These are phyloP conservation scores for Daldinia bambusicola DNA, from an alignment of 495 filamentous ascomycete genomes.

Conservation along the genomic window DNA sequence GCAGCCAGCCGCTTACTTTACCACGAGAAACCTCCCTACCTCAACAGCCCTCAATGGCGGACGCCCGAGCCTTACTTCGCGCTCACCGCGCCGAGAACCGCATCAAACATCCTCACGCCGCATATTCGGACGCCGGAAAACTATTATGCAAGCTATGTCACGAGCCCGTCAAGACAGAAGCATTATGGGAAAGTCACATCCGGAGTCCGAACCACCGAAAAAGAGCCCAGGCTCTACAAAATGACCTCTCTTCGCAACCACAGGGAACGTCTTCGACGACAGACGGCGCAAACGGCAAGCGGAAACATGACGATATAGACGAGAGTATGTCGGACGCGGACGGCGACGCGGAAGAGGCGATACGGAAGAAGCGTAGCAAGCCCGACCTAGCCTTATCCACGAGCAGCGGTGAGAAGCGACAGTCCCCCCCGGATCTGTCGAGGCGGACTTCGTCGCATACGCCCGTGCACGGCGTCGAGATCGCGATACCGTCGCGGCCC, in stretches of 20 bases:
- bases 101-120: slow-evolving; percentile 72
- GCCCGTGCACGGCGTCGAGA: slow-evolving; percentile 59
- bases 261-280: slow-evolving; percentile 4
- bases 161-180: slow-evolving; percentile 67
- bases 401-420: slow-evolving; percentile 32
- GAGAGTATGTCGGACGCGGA: slow-evolving; percentile 46
- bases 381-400: slow-evolving; percentile 38
- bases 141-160: slow-evolving; percentile 69
- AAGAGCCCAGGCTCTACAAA: slow-evolving; percentile 45
- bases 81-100: slow-evolving; percentile 81
- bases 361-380: slow-evolving; percentile 57
- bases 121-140: slow-evolving; percentile 68
- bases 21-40: background rate
- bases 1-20: no score
- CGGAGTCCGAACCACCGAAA: slow-evolving; percentile 60
- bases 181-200: slow-evolving; percentile 68
- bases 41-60: slow-evolving; percentile 68
- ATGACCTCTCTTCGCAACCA: slow-evolving; percentile 19
- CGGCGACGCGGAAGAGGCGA: slow-evolving; percentile 51
- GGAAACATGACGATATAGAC: slow-evolving; percentile 55
- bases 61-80: slow-evolving; percentile 83
- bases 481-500: slow-evolving; percentile 66
- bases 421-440: slow-evolving; percentile 48
- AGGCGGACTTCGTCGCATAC: slow-evolving; percentile 53
- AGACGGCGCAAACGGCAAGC: slow-evolving; percentile 47